phyloP scores from a whole-genome alignment of 2,329 filamentous ascomycete species.

The Paracamarosporium sp. region DNA sequence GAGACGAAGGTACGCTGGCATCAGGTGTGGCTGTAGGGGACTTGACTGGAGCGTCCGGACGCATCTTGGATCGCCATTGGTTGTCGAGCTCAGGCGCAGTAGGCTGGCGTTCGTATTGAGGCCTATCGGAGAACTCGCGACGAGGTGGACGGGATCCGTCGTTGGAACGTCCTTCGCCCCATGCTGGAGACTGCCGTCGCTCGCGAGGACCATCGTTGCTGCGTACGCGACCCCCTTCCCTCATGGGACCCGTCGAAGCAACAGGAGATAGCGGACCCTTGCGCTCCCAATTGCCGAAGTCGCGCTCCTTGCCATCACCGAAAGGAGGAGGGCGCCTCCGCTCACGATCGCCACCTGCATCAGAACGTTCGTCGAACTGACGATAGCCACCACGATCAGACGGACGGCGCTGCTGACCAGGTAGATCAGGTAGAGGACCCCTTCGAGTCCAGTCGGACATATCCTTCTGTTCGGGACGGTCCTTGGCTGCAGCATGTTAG shows the following conservation, averaged over 20 bases:
- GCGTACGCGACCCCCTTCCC: constrained; percentile 66
- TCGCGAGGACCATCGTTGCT: constrained; percentile 57
- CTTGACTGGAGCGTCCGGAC: constrained; percentile 72
- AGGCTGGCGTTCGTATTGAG: constrained; percentile 70
- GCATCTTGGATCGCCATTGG: constrained; percentile 92
- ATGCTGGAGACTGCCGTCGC: constrained; percentile 68
- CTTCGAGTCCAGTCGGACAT: constrained; percentile 92
- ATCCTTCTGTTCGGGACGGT: constrained; percentile 80
- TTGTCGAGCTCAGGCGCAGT: constrained; percentile 93
- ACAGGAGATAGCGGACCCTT: constrained; percentile 86
- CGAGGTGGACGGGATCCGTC: constrained; percentile 82
- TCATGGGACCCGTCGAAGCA: constrained; percentile 50
- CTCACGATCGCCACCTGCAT: constrained; percentile 63
- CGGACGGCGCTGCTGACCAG: constrained; percentile 62
- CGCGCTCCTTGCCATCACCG: constrained; percentile 77
- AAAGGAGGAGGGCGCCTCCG: constrained; percentile 69
- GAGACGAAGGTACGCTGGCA: constrained; percentile 76
- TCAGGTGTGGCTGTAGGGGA: constrained; percentile 74
- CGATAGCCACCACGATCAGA: constrained; percentile 56
- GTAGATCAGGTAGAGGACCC: constrained; percentile 81
- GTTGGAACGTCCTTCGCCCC: constrained; percentile 74
- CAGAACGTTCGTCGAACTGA: constrained; percentile 61
- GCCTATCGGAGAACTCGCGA: constrained; percentile 74
- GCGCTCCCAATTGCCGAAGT: constrained; percentile 92
- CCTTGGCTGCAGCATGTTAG: constrained; percentile 71